phyloP scores from a whole-genome alignment of 208 protist genomes.

The Tritrichomonas foetus region DNA sequence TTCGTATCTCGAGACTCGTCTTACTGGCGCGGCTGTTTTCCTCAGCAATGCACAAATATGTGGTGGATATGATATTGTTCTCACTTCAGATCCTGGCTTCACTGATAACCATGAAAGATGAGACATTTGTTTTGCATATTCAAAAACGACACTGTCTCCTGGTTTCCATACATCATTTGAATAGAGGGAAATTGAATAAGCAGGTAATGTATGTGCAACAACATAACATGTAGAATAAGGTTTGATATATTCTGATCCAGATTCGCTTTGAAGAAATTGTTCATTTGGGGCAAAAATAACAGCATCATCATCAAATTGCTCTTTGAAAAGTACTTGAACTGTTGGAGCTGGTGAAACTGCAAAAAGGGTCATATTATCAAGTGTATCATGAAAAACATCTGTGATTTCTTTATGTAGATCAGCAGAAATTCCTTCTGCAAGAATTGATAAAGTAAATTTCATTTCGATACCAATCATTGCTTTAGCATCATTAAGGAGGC shows the following conservation, averaged over 20 bases:
- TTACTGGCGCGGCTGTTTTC: neutral
- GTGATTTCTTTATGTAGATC: neutral
- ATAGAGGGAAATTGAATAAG: neutral
- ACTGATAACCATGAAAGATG: neutral
- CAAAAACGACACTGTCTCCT: neutral
- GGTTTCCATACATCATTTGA: neutral
- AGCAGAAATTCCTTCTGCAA: neutral
- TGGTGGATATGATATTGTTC: constrained; percentile 8
- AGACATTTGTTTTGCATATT: neutral
- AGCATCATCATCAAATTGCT: neutral
- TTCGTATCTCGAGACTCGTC: neutral
- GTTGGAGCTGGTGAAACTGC: neutral
- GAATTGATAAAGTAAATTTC: neutral
- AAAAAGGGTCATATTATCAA: neutral
- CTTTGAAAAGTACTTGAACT: neutral
- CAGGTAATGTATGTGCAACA: neutral
- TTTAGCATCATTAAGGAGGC: neutral
- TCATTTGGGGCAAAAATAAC: neutral
- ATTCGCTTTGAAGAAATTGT: neutral
- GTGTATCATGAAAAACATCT: too few relatives aligned
- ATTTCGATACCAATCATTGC: too few relatives aligned
- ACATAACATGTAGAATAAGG: neutral
- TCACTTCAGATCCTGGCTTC: neutral
- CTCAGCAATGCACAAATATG: constrained; percentile 9
- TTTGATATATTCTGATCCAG: neutral